Percentiles rank a stretch among this genome's conserved stretches.
These are phyloP conservation scores for Amaranthus palmeri DNA, from an alignment of 148 eudicot species.

Conservation along the genomic window DNA sequence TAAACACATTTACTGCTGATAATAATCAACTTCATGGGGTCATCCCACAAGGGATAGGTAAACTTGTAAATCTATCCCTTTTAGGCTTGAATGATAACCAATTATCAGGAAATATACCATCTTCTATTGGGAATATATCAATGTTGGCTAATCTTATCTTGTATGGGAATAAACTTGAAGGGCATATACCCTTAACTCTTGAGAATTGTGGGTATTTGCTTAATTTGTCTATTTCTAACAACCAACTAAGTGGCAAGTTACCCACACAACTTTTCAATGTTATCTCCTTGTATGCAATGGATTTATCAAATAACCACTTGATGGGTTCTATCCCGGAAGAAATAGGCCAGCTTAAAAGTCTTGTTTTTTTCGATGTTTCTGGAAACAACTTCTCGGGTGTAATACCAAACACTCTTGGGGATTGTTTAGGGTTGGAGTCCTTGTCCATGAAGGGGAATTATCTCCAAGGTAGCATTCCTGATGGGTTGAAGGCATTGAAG, in stretches of 20 bases:
- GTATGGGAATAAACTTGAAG: constrained; percentile 15
- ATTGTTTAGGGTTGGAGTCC: constrained; percentile 8
- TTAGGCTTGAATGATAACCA: neutral
- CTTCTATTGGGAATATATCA: constrained; percentile 26
- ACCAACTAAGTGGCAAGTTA: constrained; percentile 22
- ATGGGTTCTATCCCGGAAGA: constrained; percentile 24
- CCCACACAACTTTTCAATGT: constrained; percentile 25
- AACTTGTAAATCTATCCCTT: neutral
- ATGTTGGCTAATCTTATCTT: constrained; percentile 6
- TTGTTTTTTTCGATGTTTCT: constrained; percentile 13
- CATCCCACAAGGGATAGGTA: constrained; percentile 26
- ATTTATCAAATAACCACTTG: constrained; percentile 21
- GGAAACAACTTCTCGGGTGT: constrained; percentile 23
- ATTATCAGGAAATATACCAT: constrained; percentile 26
- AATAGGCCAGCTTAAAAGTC: constrained; percentile 18
- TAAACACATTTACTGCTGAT: neutral
- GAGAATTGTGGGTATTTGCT: constrained; percentile 24
- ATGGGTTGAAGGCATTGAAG: neutral
- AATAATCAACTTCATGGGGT: constrained; percentile 22
- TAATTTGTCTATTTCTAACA: constrained; percentile 11
- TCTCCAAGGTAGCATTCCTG: constrained; percentile 15
- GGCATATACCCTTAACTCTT: constrained; percentile 25
- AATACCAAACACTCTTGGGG: constrained; percentile 23
- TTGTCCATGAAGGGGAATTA: constrained; percentile 21
- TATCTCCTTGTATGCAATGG: neutral